Evolutionary conservation across 1,139 yeast species (phyloP), one percentile per base, ranked within the genome.

Genomic region (Suhomyces choctaworum): DNA sequence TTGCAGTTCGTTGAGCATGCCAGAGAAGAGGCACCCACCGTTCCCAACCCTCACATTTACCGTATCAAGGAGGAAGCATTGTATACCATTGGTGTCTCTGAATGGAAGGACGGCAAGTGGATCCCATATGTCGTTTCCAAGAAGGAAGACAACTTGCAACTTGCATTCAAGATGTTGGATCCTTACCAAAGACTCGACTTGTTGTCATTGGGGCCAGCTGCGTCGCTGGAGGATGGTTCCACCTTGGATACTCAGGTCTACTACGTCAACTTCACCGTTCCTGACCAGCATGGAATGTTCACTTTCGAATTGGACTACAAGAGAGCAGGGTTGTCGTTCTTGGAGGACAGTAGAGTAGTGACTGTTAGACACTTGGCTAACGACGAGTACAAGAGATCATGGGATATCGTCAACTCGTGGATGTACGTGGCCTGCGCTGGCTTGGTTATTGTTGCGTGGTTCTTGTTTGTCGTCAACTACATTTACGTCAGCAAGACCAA

Each of bases 251-350:
- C 65, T 16, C 62, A 45, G 42, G 56, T 58, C 19, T 70, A 66
- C 50, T 59, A 37, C 39, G 64, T 58, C 27, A 59, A 64, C 41
- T 88, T 94, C 62, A 74, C 75, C 36, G 64, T 89, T 31, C 98
- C 98, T 15, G 97, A 92, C 60, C 97, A 90, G 55, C 96, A 92
- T 58, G 99, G 99, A 39, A 85, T 92, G 77, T 94, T 89, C 64
- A 87, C 97, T 4, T 88, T 88, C 61, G 76, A 76, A 45, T 72
- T 86, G 32, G 84, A 84, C 51, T 90, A 90, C 67, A 77, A 78
- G 60, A 80, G 96, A 54, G 69, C 78, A n/a, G 97, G 97, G 7
- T 70, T 75, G 48, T 73, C 85, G 20, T 88, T 70, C 59, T 60
- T 92, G 42, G 69, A 70, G 13, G 87, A 83, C 52, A 73, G 76